Conservation (phyloP, 371 early-diverging fungal species). For the Rhizopus delemar region DNA sequence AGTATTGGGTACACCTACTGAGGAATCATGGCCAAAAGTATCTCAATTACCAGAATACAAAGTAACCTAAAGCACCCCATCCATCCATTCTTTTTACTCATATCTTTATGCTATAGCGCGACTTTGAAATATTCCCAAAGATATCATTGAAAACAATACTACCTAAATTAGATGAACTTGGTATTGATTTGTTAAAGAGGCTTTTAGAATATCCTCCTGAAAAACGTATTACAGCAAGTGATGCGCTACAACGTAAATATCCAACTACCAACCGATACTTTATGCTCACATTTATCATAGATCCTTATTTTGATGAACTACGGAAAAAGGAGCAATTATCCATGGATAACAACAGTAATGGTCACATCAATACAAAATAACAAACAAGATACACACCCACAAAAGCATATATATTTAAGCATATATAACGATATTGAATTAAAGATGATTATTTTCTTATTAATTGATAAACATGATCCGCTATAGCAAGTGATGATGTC, state of each 20-base stretch:
- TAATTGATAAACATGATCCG: slow-evolving; percentile 60
- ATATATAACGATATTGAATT: not conserved
- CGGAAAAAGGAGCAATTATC: slow-evolving; percentile 37
- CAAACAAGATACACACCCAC: not conserved
- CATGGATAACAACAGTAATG: not conserved
- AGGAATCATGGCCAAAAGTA: slow-evolving; percentile 89
- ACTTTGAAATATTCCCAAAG: slow-evolving; percentile 74
- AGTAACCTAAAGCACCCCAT: slow-evolving; percentile 27
- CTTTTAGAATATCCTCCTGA: slow-evolving; percentile 76
- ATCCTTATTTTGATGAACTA: slow-evolving; percentile 56
- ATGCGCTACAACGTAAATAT: slow-evolving; percentile 68
- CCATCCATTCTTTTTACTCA: not conserved
- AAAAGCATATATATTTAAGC: not conserved
- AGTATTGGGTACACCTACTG: slow-evolving; percentile 89
- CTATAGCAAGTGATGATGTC: slow-evolving; percentile 85
- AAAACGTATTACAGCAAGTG: slow-evolving; percentile 72
- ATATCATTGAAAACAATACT: slow-evolving; percentile 69
- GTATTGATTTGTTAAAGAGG: slow-evolving; percentile 77
- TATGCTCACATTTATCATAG: slow-evolving; percentile 18
- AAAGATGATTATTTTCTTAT: slow-evolving; percentile 21
- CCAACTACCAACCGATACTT: not conserved
- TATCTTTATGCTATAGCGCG: slow-evolving; percentile 36
- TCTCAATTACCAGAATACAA: slow-evolving; percentile 91
- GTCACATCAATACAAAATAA: not conserved
- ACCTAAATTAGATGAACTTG: slow-evolving; percentile 80